phyloP scores from a whole-genome alignment of 345 rosid genomes.

The Limnanthes douglasii region DNA sequence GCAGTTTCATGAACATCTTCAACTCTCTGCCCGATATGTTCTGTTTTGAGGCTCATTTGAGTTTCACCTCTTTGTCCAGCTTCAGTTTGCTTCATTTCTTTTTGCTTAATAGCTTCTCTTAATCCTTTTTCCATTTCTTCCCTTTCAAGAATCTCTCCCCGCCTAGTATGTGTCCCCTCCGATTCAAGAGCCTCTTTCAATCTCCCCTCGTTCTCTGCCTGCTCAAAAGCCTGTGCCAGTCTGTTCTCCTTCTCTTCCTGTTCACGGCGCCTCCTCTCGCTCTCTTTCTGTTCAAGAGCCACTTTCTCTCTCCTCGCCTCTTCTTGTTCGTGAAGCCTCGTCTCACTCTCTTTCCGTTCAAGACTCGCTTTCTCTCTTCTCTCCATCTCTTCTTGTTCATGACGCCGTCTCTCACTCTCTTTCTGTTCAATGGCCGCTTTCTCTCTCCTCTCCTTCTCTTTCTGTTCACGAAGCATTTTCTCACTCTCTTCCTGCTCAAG shows the following conservation, averaged over 20 bases:
- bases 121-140: conserved; percentile 15
- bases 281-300: conserved; percentile 14
- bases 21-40: conserved; percentile 4
- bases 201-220: conserved; percentile 18
- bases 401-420: conserved; percentile 13
- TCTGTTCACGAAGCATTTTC: conserved; percentile 6
- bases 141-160: conserved; percentile 10
- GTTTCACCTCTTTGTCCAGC: conserved; percentile 7
- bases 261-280: conserved; percentile 16
- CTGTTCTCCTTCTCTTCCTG: conserved; percentile 23
- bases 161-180: conserved; percentile 19
- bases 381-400: conserved; percentile 15
- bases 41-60: conserved; percentile 9
- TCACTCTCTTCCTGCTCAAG: conserved; percentile 9
- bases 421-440: conserved; percentile 17
- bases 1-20: too few species aligned
- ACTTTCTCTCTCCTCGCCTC: conserved; percentile 10
- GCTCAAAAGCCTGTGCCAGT: conserved; percentile 16
- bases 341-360: conserved; percentile 13
- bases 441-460: conserved; percentile 9
- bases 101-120: conserved; percentile 14
- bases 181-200: conserved; percentile 17
- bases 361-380: conserved; percentile 13
- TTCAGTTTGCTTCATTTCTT: conserved; percentile 10
- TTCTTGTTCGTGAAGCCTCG: too few species aligned